Percentiles rank a stretch among this genome's conserved stretches.
Conservation (phyloP, 1,284 basidiomycete species). For the Xanthoconium separans region DNA sequence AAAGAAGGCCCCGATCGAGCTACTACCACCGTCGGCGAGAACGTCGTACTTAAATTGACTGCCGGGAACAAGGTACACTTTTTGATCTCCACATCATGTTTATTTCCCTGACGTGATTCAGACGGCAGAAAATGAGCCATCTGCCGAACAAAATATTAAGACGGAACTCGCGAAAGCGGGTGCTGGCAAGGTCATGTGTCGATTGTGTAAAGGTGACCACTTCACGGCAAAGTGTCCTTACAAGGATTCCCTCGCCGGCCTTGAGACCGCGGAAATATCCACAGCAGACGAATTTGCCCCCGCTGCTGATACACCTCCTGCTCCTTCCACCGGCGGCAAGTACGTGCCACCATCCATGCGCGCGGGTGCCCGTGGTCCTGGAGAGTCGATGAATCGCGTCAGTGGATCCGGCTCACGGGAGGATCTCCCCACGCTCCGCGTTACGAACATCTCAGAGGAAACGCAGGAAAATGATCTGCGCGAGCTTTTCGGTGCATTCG, state of each 20-base stretch:
- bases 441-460: constrained; percentile 97
- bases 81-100: neutral
- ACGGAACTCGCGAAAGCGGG: constrained; percentile 68
- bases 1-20: constrained; percentile 88
- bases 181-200: constrained; percentile 88
- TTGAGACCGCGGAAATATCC: constrained; percentile 58
- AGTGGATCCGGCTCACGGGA: constrained; percentile 59
- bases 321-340: constrained; percentile 60
- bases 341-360: constrained; percentile 95
- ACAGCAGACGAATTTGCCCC: constrained; percentile 53
- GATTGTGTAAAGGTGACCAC: constrained; percentile 95
- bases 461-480: constrained; percentile 94
- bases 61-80: constrained; percentile 78
- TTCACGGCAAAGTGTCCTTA: constrained; percentile 99
- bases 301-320: constrained; percentile 38
- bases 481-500: constrained; percentile 85
- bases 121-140: constrained; percentile 64
- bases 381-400: constrained; percentile 77
- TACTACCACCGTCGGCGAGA: constrained; percentile 96
- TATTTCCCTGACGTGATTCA: constrained; percentile 18
- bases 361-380: constrained; percentile 64
- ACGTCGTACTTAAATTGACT: constrained; percentile 80
- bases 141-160: constrained; percentile 74
- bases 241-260: constrained; percentile 87
- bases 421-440: constrained; percentile 94